phyloP scores from a whole-genome alignment of 371 early-diverging fungal species.

The Haplosporangium sp. region DNA sequence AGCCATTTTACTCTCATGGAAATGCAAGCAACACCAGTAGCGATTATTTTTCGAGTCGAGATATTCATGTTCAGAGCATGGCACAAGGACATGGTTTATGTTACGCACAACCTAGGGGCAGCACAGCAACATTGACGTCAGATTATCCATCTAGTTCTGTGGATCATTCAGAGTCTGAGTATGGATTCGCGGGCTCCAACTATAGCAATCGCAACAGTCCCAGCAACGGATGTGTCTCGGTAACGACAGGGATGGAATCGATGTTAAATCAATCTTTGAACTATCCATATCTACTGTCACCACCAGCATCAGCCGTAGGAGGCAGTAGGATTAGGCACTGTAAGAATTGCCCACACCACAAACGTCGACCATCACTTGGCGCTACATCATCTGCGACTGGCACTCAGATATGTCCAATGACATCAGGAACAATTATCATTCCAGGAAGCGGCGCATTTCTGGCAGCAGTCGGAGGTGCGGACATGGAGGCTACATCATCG shows the following conservation, averaged over 20 bases:
- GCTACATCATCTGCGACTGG: not conserved
- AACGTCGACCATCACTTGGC: constrained; percentile 11
- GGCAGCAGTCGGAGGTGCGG: not conserved
- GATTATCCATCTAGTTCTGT: constrained; percentile 24
- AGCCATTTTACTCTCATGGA: constrained; percentile 18
- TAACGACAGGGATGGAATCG: constrained; percentile 26
- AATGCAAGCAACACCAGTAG: constrained; percentile 14
- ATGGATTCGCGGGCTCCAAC: not conserved
- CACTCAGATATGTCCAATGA: not conserved
- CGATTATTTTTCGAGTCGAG: constrained; percentile 21
- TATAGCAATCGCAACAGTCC: not conserved
- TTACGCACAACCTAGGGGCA: not conserved
- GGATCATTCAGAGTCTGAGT: constrained; percentile 26
- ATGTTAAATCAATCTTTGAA: constrained; percentile 9
- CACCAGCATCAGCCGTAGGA: constrained; percentile 21
- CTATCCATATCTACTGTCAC: constrained; percentile 19
- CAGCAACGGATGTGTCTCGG: constrained; percentile 2
- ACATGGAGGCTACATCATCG: constrained; percentile 26
- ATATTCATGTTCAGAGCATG: not conserved
- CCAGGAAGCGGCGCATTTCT: not conserved
- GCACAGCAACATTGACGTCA: constrained; percentile 23
- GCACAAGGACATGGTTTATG: constrained; percentile 10
- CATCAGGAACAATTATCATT: not conserved
- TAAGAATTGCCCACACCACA: constrained; percentile 20
- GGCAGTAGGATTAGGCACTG: constrained; percentile 13